Percentiles rank a stretch among this genome's conserved stretches.
These are phyloP conservation scores for Posidonia oceanica DNA, from an alignment of 116 monocot species.

Conservation along the genomic window DNA sequence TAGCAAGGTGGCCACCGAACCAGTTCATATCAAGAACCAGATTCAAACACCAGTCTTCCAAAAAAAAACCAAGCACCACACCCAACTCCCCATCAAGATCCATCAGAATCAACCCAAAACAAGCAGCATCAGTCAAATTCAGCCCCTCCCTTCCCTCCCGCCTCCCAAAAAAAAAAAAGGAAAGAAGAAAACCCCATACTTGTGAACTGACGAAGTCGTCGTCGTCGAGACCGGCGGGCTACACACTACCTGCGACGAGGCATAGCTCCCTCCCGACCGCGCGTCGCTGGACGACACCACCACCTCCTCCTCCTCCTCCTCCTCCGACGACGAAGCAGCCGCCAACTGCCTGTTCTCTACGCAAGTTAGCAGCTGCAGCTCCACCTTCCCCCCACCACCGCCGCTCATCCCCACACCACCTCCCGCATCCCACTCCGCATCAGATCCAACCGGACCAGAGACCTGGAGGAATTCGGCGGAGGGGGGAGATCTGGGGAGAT, in stretches of 20 bases:
- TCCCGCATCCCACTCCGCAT: not conserved
- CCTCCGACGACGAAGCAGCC: conserved; percentile 13
- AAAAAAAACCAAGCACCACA: too few relatives aligned
- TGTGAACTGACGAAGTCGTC: not conserved
- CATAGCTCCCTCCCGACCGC: not conserved
- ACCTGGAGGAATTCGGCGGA: too few relatives aligned
- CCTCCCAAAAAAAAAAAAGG: not conserved
- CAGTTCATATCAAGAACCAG: too few relatives aligned
- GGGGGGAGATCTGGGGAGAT: not conserved
- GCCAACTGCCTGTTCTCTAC: conserved; percentile 25
- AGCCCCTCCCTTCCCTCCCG: not conserved
- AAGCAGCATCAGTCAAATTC: not conserved
- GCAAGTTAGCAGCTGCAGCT: conserved; percentile 3
- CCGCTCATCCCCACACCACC: not conserved
- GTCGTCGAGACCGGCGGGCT: not conserved
- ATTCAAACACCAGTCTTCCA: too few relatives aligned
- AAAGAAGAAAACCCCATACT: not conserved
- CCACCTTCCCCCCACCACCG: not conserved
- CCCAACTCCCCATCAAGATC: too few relatives aligned
- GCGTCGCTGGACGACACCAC: not conserved
- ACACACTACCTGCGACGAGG: not conserved
- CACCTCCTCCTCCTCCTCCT: conserved; percentile 1
- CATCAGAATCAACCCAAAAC: too few relatives aligned
- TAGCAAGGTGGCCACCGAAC: too few relatives aligned
- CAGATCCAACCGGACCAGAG: not conserved